phyloP scores from a whole-genome alignment of 768 basidiomycete species.

The Boletus speciosus region DNA sequence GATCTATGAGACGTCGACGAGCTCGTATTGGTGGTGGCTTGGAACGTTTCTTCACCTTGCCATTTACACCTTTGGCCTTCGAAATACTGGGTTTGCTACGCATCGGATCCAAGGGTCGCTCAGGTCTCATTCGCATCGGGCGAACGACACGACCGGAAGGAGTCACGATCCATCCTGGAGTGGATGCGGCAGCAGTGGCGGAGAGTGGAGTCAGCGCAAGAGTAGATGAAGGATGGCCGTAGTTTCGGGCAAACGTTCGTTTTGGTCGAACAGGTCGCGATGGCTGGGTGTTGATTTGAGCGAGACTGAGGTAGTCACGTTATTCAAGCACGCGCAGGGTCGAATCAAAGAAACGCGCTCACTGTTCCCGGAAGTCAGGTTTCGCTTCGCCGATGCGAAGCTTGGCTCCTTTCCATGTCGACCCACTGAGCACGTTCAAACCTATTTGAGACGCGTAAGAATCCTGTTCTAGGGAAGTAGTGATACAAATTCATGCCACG shows the following conservation, averaged over 20 bases:
- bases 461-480: neutral
- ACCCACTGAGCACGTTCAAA: conserved; percentile 72
- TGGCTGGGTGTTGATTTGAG: conserved; percentile 16
- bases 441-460: conserved; percentile 41
- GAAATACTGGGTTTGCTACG: conserved; percentile 2
- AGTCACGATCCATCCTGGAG: conserved; percentile 69
- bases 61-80: conserved; percentile 11
- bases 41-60: conserved; percentile 41
- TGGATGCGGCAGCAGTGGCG: conserved; percentile 50
- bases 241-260: conserved; percentile 34
- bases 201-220: conserved; percentile 66
- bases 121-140: conserved; percentile 69
- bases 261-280: conserved; percentile 39
- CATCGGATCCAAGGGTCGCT: conserved; percentile 46
- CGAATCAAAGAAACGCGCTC: neutral
- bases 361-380: conserved; percentile 68
- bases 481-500: neutral
- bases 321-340: neutral
- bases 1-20: conserved; percentile 64
- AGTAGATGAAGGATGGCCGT: conserved; percentile 49
- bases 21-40: conserved; percentile 57
- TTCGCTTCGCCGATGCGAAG: conserved; percentile 82
- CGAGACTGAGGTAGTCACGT: conserved; percentile 1
- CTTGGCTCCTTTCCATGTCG: conserved; percentile 86
- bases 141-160: conserved; percentile 61